phyloP scores from a whole-genome alignment of 1,139 yeast genomes.

The Pichia sp. region DNA sequence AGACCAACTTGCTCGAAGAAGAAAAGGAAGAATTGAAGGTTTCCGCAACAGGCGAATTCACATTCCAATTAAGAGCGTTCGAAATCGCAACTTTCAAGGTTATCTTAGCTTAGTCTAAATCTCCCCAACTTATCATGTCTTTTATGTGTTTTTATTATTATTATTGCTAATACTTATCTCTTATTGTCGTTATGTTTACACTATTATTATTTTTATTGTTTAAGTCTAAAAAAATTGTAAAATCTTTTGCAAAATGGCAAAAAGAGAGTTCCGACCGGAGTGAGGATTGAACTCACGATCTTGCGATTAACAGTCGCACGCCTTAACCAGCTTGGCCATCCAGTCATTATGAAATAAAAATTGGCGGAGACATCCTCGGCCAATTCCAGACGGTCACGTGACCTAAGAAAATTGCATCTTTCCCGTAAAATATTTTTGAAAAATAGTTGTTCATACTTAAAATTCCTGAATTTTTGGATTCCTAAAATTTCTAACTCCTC shows the following conservation, averaged over 20 bases:
- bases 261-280: constrained; percentile 18
- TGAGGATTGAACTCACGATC: constrained; percentile 25
- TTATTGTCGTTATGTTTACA: not conserved
- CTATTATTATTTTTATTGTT: not conserved
- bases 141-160: no score
- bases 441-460: no score
- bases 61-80: constrained; percentile 64
- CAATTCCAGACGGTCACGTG: not conserved
- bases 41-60: constrained; percentile 36
- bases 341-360: constrained; percentile 8
- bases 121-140: not conserved
- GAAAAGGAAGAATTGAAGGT: constrained; percentile 43
- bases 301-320: constrained; percentile 26
- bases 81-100: constrained; percentile 71
- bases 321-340: constrained; percentile 25
- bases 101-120: constrained; percentile 22
- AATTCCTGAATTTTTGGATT: no score
- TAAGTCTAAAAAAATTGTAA: not conserved
- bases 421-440: no score
- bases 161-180: no score
- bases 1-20: constrained; percentile 73
- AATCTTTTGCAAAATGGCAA: not conserved
- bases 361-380: not conserved
- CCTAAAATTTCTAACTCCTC: no score
- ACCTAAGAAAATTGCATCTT: not conserved